Evolutionary conservation across 2,329 filamentous ascomycete species (phyloP), one percentile per base, ranked within the genome.

Genomic region (Beauveria sp.): DNA sequence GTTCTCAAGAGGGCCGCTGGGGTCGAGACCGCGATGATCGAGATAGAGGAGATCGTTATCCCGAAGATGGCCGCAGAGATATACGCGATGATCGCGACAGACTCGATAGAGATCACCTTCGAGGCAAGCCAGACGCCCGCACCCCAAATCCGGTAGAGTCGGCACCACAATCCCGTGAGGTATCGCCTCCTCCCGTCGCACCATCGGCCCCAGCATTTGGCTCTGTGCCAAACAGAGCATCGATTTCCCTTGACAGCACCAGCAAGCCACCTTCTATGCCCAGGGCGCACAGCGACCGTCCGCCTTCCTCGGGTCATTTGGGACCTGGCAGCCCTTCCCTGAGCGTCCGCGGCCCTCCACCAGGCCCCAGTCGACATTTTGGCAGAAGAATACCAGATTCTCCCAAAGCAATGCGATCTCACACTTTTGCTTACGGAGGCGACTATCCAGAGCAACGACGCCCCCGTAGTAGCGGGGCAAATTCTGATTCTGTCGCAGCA

Each of bases 1-100:
- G 87, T 65, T 88, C 87, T 65, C 83, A 87, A 68, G 85, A 87
- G 68, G 83, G 85, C 62, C 82, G 83, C 40, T 84, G 82, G 79
- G 76, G 71, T 22, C 78, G 83, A 52, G 83, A 85, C 7, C 76
- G 82, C 55, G 82, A 85, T 64, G 82, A 84, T 12, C 81, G 83
- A 45, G 82, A 84, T 34, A 70, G 74, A 34, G 72, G 72, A 48
- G 78, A 79, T 60, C 69, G 77, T 62, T 78, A 76, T 55, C 72
- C 70, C 28, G 78, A 79, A 24, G 77, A 79, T 49, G 45, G 64
- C 14, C 74, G 74, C 49, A 75, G 79, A 61, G 80, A 81, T 64
- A 72, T 71, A 63, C 75, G 80, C 65, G 77, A 82, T 64, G 77
- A 81, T 38, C 74, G 80, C 5, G 80, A 83, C 48, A 71, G 72